phyloP scores from a whole-genome alignment of 768 basidiomycete genomes.

The Candolleomyces eurysporus region DNA sequence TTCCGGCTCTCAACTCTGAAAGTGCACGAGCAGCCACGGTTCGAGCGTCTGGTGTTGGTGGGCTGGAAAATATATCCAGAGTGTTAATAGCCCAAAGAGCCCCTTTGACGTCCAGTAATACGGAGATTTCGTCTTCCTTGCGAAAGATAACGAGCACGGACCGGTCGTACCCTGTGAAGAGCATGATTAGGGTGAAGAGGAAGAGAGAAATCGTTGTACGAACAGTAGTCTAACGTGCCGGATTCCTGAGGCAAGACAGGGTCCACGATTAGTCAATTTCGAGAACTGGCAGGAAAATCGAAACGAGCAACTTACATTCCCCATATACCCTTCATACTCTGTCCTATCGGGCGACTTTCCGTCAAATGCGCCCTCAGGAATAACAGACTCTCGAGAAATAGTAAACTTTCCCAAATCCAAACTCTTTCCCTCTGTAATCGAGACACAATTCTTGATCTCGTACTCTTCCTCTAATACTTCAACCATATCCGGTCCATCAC shows the following conservation, averaged over 20 bases:
- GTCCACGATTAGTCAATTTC: background rate
- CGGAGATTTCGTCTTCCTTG: constrained; percentile 15
- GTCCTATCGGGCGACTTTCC: constrained; percentile 29
- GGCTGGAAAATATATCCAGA: constrained; percentile 11
- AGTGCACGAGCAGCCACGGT: constrained; percentile 13
- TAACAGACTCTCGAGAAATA: constrained; percentile 23
- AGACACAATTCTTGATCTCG: constrained; percentile 25
- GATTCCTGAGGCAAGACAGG: constrained; percentile 17
- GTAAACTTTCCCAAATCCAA: constrained; percentile 13
- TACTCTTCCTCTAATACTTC: constrained; percentile 21
- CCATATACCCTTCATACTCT: constrained; percentile 42
- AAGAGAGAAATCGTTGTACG: constrained; percentile 5
- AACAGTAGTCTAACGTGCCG: constrained; percentile 29
- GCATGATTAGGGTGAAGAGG: background rate
- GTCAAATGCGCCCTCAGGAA: constrained; percentile 35
- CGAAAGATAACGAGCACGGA: constrained; percentile 31
- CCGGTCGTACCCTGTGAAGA: constrained; percentile 13
- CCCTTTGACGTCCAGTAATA: constrained; percentile 18
- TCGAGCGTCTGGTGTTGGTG: constrained; percentile 15
- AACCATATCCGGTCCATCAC: constrained; percentile 12
- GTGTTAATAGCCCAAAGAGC: constrained; percentile 19
- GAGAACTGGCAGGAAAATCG: background rate
- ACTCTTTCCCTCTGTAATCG: constrained; percentile 26
- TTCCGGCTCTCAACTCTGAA: background rate
- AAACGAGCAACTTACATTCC: constrained; percentile 28